phyloP scores from a whole-genome alignment of 495 filamentous ascomycete genomes.

The Neurospora tetrasperma region DNA sequence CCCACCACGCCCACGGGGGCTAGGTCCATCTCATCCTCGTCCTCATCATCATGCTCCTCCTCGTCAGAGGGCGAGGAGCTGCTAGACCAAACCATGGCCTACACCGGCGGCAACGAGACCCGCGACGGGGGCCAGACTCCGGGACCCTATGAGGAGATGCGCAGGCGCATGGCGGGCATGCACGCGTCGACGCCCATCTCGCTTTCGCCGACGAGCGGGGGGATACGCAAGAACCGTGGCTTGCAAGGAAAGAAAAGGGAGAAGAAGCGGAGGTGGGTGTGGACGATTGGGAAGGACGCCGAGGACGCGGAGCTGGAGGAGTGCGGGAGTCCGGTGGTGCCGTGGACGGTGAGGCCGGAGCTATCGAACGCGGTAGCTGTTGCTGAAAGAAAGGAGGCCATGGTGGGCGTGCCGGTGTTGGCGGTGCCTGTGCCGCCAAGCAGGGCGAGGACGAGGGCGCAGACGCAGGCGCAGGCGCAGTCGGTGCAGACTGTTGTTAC shows the following conservation, averaged over 20 bases:
- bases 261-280: slow-evolving; percentile 43
- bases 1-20: slow-evolving; percentile 30
- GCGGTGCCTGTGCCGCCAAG: slow-evolving; percentile 7
- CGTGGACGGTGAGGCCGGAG: slow-evolving; percentile 5
- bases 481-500: background rate
- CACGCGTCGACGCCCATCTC: slow-evolving; percentile 23
- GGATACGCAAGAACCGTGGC: slow-evolving; percentile 31
- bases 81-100: slow-evolving; percentile 39
- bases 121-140: slow-evolving; percentile 46
- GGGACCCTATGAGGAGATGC: slow-evolving; percentile 48
- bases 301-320: slow-evolving; percentile 33
- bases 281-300: slow-evolving; percentile 39
- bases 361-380: background rate
- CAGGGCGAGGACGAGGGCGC: background rate
- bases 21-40: background rate
- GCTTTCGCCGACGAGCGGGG: slow-evolving; percentile 21
- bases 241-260: slow-evolving; percentile 30
- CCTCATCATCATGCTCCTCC: slow-evolving; percentile 14
- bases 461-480: background rate
- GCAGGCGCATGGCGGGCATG: slow-evolving; percentile 39
- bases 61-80: slow-evolving; percentile 16
- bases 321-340: slow-evolving; percentile 25
- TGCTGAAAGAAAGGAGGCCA: background rate
- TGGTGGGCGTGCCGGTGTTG: slow-evolving; percentile 11
- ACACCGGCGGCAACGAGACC: slow-evolving; percentile 34